A percentile compares a stretch with the other conserved stretches of the same genome.
These are phyloP conservation scores for Candida manassasensis DNA, from an alignment of 805 yeast species.

Conservation along the genomic window DNA sequence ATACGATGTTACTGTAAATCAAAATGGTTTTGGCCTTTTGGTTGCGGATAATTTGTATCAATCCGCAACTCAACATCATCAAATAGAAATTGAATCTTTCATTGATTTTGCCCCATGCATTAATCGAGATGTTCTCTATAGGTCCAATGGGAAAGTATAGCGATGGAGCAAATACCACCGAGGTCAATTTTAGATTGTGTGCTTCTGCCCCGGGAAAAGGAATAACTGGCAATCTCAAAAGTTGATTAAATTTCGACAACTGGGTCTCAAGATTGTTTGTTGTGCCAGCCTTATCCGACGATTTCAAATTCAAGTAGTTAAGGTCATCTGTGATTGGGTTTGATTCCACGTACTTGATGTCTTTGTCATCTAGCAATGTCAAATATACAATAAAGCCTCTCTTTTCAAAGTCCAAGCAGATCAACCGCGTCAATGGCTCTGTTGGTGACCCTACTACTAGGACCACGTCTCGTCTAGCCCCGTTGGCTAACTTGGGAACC, in stretches of 20 bases:
- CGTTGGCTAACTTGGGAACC: constrained; percentile 60
- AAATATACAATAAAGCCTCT: constrained; percentile 80
- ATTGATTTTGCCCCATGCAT: constrained; percentile 49
- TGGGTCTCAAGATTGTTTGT: constrained; percentile 40
- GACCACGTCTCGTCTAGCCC: constrained; percentile 73
- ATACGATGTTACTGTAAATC: constrained; percentile 52
- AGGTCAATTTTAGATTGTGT: constrained; percentile 54
- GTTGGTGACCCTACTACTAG: constrained; percentile 72
- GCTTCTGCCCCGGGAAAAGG: constrained; percentile 58
- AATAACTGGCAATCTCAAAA: constrained; percentile 49
- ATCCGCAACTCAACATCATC: constrained; percentile 50
- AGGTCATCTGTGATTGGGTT: constrained; percentile 66
- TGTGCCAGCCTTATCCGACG: not conserved
- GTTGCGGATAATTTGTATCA: constrained; percentile 48
- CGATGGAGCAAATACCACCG: constrained; percentile 67
- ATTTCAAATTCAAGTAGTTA: constrained; percentile 51
- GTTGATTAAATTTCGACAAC: constrained; percentile 43
- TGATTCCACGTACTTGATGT: constrained; percentile 44
- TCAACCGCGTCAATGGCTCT: constrained; percentile 64
- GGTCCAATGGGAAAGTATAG: constrained; percentile 66
- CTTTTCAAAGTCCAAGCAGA: constrained; percentile 69
- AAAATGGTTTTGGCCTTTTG: constrained; percentile 48
- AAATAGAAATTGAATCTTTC: constrained; percentile 46
- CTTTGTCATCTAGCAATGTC: constrained; percentile 62
- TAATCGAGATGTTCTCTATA: constrained; percentile 48